Evolutionary conservation across 1,284 basidiomycete species (phyloP), one percentile per base, ranked within the genome.

Genomic region (Pisolithus thermaeus): DNA sequence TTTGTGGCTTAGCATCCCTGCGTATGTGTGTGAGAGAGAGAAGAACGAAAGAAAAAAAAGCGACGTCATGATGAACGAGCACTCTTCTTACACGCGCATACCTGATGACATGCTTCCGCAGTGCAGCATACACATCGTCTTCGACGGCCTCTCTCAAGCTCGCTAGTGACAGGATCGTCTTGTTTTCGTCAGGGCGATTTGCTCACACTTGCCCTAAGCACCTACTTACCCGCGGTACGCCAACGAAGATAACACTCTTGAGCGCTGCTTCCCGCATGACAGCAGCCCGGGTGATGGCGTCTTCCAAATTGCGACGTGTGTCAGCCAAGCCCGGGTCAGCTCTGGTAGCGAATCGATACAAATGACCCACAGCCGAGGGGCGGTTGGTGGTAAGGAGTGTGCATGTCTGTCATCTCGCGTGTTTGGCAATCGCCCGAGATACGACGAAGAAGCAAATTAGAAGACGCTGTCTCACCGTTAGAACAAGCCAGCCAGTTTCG

Each of bases 171-270:
- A 92, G 80, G 66, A 96, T 96, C 49, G 86, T 85, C 89, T 92
- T 66, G 37, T 58, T 41, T 53, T 52, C 48, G 41, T 53, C 43
- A 41, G 43, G 53, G 51, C 37, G 47, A 23, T 50, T 47, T 44
- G 52, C 32, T 43, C 38, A 50, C 38, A 23, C 36, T 28, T 41
- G 47, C 40, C 60, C 57, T 46, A 54, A 49, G 49, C 46, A 36
- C 38, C 20, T 12, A 60, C 55, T 59, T 56, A 92, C 90, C 69
- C 90, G 81, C 58, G 92, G 92, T 51, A 96, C 92, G 39, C 94
- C 94, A 57, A 92, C 83, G 68, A 97, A 94, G 58, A 94, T 90
- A 64, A 88, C 85, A 61, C 91, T 94, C 73, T 99, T 98, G 66
- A 99, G 68, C 4, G 92, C 92, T 7, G 89, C 83, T 74, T 99